Conservation (phyloP, 2,329 filamentous ascomycete genomes). For the Aspergillus ruber region DNA sequence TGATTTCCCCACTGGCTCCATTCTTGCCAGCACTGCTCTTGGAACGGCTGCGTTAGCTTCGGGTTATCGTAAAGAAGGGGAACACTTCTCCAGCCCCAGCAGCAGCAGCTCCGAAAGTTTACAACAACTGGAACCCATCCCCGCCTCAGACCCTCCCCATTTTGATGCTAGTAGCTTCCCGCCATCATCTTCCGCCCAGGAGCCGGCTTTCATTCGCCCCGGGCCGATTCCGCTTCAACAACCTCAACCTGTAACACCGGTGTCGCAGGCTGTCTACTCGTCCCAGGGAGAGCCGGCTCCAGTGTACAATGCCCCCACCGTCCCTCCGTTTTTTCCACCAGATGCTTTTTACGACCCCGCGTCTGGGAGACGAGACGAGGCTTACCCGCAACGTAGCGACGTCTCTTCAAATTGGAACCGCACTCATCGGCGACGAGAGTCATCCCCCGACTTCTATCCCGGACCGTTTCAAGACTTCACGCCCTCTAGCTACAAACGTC, state of each 20-base stretch:
- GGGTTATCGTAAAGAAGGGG: slow-evolving; percentile 15
- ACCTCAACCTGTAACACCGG: slow-evolving; percentile 69
- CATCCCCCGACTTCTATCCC: slow-evolving; percentile 38
- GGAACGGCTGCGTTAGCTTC: slow-evolving; percentile 38
- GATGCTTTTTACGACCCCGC: slow-evolving; percentile 5
- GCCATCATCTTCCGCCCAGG: slow-evolving; percentile 15
- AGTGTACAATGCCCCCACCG: slow-evolving; percentile 35
- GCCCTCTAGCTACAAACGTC: slow-evolving; percentile 23
- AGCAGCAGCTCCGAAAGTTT: slow-evolving; percentile 16
- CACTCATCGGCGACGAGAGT: slow-evolving; percentile 37
- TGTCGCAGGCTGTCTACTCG: slow-evolving; percentile 62
- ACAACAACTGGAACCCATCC: slow-evolving; percentile 59
- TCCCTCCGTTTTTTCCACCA: slow-evolving; percentile 34
- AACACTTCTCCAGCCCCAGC: slow-evolving; percentile 12
- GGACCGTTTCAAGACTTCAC: slow-evolving; percentile 11
- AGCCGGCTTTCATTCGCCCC: slow-evolving; percentile 41
- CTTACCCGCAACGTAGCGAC: slow-evolving; percentile 7
- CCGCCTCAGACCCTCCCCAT: slow-evolving; percentile 57
- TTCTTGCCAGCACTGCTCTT: slow-evolving; percentile 37
- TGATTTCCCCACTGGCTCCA: slow-evolving; percentile 24
- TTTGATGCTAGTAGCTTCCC: slow-evolving; percentile 48
- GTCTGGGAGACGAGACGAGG: background rate
- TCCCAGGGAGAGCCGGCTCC: slow-evolving; percentile 36
- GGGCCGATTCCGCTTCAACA: slow-evolving; percentile 70
- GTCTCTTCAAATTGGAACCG: slow-evolving; percentile 1